A percentile compares a stretch with the other conserved stretches of the same genome.
These are phyloP conservation scores for Sphagnum fallax DNA, from an alignment of 228 moss, liverwort and hornwort species.

Conservation along the genomic window DNA sequence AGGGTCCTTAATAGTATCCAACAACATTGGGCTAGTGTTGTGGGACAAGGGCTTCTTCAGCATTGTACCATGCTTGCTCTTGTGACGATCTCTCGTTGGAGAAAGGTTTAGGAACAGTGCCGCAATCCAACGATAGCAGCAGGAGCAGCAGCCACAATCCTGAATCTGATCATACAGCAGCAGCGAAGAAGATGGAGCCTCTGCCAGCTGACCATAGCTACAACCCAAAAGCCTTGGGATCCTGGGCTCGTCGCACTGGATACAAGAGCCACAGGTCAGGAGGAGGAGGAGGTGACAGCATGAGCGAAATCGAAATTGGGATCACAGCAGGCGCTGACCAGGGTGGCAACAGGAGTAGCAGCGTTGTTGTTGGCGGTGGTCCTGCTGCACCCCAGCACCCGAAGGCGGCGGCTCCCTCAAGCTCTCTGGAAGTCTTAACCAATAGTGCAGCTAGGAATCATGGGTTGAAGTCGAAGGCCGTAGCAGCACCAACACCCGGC, in stretches of 20 bases:
- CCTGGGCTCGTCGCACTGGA: constrained; percentile 91
- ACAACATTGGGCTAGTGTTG: no score
- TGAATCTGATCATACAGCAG: no score
- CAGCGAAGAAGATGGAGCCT: constrained; percentile 29
- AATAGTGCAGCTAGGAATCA: constrained; percentile 13
- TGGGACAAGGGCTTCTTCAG: no score
- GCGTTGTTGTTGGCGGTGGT: background rate
- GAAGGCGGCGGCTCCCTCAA: constrained; percentile 17
- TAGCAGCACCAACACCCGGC: constrained; percentile 20
- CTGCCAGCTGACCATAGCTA: constrained; percentile 38
- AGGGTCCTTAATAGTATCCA: no score
- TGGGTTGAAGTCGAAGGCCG: constrained; percentile 8
- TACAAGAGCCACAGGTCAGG: constrained; percentile 54
- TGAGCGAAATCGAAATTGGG: constrained; percentile 72
- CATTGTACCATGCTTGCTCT: no score
- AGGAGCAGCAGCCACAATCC: no score
- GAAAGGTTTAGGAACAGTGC: no score
- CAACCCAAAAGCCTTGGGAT: constrained; percentile 55
- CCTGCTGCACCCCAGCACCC: constrained; percentile 1
- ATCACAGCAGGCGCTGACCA: constrained; percentile 13
- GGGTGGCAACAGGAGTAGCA: background rate
- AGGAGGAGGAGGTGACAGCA: constrained; percentile 25
- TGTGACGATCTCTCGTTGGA: no score
- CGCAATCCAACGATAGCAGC: no score
- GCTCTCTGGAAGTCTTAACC: constrained; percentile 34